These are phyloP conservation scores for Crithidia thermophila DNA, from an alignment of 208 protist species.

Conservation along the genomic window DNA sequence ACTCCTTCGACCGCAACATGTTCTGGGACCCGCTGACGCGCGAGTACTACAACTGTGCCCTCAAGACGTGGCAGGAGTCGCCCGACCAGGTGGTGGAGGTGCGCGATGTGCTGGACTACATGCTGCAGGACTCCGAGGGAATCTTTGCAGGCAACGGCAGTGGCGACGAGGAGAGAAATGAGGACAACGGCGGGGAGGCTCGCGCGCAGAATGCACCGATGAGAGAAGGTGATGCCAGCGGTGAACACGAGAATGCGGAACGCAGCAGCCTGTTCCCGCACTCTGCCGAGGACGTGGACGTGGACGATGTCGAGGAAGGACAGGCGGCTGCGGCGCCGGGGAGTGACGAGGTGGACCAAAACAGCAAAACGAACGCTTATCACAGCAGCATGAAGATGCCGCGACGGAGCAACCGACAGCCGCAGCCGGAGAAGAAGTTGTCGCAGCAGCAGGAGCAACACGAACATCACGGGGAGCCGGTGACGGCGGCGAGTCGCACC, in stretches of 20 bases:
- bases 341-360: no score
- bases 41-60: slow-evolving; percentile 72
- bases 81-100: slow-evolving; percentile 43
- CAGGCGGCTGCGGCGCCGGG: not conserved
- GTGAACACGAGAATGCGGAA: not conserved
- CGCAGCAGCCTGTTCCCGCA: not conserved
- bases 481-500: not conserved
- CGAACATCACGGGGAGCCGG: not conserved
- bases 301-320: not conserved
- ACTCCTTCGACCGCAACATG: slow-evolving; percentile 68
- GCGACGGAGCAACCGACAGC: no score
- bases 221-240: not conserved
- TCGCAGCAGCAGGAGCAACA: not conserved
- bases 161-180: not conserved
- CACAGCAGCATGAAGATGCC: no score
- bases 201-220: not conserved
- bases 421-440: no score
- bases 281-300: not conserved
- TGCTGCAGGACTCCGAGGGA: slow-evolving; percentile 3
- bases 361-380: no score
- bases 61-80: slow-evolving; percentile 74
- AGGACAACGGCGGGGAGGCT: not conserved
- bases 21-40: slow-evolving; percentile 82
- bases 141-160: not conserved
- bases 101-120: slow-evolving; percentile 33